Base-by-base conservation (phyloP, 2,329 filamentous ascomycete genomes). In the Penicillium sp. region DNA sequence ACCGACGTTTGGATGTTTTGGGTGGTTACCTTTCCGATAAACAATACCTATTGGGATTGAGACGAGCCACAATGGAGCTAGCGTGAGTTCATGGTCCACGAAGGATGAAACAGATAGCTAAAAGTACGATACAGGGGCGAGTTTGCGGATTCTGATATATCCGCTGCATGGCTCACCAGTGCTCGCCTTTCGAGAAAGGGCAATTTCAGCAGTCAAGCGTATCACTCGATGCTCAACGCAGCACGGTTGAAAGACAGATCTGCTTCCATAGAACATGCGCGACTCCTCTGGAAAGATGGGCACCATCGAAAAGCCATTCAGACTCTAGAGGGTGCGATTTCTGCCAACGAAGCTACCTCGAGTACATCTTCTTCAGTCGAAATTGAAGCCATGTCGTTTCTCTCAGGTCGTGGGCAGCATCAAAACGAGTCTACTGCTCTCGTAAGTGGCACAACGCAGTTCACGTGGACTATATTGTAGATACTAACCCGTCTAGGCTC, bases 241-340 rank as follows among this genome's bases (percentile, higher is more conserved):
- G 88, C 89, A 23, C 84, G 88, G 57, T 82, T 96, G 12, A 90
- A 90, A 21, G 91, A 96, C 62, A 86, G 89, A 55, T 90, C 90
- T 2, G 91, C 93, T 12, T 93, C 90, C 10, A 94, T 99, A 57
- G 95, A 99, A 70, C 93, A 99, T 70, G 91, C 94, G 2, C 87
- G 92, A 57, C 80, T 99, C 31, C 77, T 97, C 8, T 99, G 94
- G 91, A 91, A 89, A 64, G 91, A 97, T 70, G 90, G 91, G 0
- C 89, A 97, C 66, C 91, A 93, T 69, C 85, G 94, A 57, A 96
- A 97, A 73, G 95, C 94, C 1, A 99, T 99, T 57, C 91, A 96
- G 64, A 89, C 88, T 45, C 80, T 99, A 3, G 87, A 96, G 66
- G 86, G 90, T 42, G 92, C 93, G 23, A 96, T 99, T 60, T 83